Evolutionary conservation across 345 rosid genomes (phyloP), one percentile per base, ranked within the genome.

Genomic region (Melaleuca quinquenervia): DNA sequence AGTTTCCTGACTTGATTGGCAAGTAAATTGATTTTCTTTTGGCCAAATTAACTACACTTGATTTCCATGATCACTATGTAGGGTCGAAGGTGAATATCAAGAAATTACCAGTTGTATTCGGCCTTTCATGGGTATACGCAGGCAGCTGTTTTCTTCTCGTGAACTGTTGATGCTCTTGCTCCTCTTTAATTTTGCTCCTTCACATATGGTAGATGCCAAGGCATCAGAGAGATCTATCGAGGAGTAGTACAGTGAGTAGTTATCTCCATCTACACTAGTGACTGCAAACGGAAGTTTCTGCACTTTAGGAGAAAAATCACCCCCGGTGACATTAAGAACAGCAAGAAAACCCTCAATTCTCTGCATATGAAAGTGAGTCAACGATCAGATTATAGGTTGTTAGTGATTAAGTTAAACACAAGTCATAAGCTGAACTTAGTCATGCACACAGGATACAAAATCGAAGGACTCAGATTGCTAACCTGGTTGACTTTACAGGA

Each of bases 231-330:
- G 93, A 90, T 94, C 96, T 90, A 97, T 95, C 84, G 98, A 94
- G 62, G 98, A 95, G 82, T 92, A 95, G 86, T 95, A 95, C 27
- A 95, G 91, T 86, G 95, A 92, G 87, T 89, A 88, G 91, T 93
- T 92, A 89, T 97, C 98, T 85, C 95, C 98, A 88, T 95, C 97
- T 58, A 95, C 94, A 86, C 98, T 97, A 85, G 92, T 93, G 58
- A 97, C 99, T 58, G 97, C 89, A 88, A 97, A 97, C 0, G 99
- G 98, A 90, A 97, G 98, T 92, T 96, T 95, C 94, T 91, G 96
- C 29, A 96, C 92, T 87, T 95, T 93, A 22, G 97, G 98, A 27
- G 98, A 97, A 88, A 97, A 94, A 85, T 90, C 91, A 80, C 99
- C 99, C 60, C 98, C 98, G 80, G 94, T 94, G 82, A 97, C 90